Conservation (phyloP, 2,329 filamentous ascomycete genomes). For the Penicillium oxalicum region DNA sequence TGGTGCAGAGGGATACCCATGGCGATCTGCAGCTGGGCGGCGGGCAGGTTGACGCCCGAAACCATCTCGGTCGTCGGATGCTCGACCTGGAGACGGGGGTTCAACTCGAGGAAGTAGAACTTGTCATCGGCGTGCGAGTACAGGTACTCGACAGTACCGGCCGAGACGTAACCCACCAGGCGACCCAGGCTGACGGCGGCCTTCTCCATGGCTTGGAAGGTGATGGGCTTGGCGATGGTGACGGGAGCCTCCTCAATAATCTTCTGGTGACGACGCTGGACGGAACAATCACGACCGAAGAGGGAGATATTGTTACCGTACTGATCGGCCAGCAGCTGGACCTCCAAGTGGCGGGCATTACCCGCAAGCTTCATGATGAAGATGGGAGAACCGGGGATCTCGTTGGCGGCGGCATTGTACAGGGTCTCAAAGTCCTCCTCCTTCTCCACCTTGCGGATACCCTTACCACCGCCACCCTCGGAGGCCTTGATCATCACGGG, state of each 20-base stretch:
- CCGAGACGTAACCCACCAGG: slow-evolving; percentile 96
- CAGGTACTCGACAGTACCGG: slow-evolving; percentile 96
- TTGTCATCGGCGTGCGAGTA: slow-evolving; percentile 98
- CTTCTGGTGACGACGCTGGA: slow-evolving; percentile 97
- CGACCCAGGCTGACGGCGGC: slow-evolving; percentile 89
- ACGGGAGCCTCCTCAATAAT: slow-evolving; percentile 99
- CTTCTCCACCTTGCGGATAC: slow-evolving; percentile 87
- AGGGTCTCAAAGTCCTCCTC: slow-evolving; percentile 80
- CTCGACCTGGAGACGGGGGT: slow-evolving; percentile 98
- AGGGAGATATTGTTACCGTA: slow-evolving; percentile 99
- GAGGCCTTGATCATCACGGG: slow-evolving; percentile 99
- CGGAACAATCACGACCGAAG: slow-evolving; percentile 97
- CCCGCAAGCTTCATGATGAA: slow-evolving; percentile 99
- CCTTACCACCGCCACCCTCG: slow-evolving; percentile 97
- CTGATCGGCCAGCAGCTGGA: slow-evolving; percentile 94
- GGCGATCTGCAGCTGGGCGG: slow-evolving; percentile 94
- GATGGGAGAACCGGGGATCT: slow-evolving; percentile 97
- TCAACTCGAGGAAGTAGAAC: slow-evolving; percentile 98
- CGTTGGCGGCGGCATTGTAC: slow-evolving; percentile 93
- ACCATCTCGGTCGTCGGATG: slow-evolving; percentile 99
- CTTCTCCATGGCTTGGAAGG: slow-evolving; percentile 94
- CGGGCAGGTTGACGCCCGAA: slow-evolving; percentile 91
- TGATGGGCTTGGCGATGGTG: slow-evolving; percentile 82
- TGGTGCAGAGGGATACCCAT: slow-evolving; percentile 97
- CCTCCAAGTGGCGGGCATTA: slow-evolving; percentile 92